phyloP scores from a whole-genome alignment of 2,329 filamentous ascomycete species.

The Lecanicillium sp. region DNA sequence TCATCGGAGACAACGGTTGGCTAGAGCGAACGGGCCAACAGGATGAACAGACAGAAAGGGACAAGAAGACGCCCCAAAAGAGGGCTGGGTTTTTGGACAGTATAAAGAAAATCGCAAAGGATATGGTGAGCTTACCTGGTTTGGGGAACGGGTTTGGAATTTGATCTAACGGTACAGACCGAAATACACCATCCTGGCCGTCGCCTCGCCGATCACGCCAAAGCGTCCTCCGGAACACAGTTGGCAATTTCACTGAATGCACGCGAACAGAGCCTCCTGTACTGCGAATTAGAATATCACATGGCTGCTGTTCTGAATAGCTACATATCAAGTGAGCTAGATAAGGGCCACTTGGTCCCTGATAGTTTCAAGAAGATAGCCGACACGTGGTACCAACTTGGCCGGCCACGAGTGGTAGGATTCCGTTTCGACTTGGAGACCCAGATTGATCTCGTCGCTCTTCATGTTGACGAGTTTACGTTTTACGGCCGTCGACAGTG shows the following conservation, averaged over 20 bases:
- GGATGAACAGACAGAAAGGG: constrained; percentile 13
- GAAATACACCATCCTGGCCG: constrained; percentile 28
- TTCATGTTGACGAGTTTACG: constrained; percentile 43
- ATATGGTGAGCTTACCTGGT: constrained; percentile 33
- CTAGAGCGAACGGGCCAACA: constrained; percentile 34
- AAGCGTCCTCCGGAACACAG: constrained; percentile 19
- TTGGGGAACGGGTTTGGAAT: not conserved
- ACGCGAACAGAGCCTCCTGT: constrained; percentile 49
- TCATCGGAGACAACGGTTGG: constrained; percentile 50
- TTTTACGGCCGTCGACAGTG: constrained; percentile 43
- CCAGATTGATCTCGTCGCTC: constrained; percentile 44
- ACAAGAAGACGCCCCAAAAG: constrained; percentile 23
- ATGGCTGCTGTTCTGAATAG: constrained; percentile 41
- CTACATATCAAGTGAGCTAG: constrained; percentile 45
- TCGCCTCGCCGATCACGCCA: constrained; percentile 20
- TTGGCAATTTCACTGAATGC: constrained; percentile 42
- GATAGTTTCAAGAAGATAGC: constrained; percentile 42
- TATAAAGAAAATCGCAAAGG: constrained; percentile 45
- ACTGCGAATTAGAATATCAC: constrained; percentile 50
- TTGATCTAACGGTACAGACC: constrained; percentile 18
- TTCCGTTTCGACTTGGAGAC: constrained; percentile 54
- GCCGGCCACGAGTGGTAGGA: constrained; percentile 44
- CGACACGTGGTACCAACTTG: constrained; percentile 42
- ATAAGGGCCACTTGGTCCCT: constrained; percentile 44
- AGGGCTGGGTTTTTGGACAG: constrained; percentile 34